Percentiles rank a stretch among this genome's conserved stretches.
phyloP scores from a whole-genome alignment of 495 filamentous ascomycete species.

The Beverwykella pulmonaria region DNA sequence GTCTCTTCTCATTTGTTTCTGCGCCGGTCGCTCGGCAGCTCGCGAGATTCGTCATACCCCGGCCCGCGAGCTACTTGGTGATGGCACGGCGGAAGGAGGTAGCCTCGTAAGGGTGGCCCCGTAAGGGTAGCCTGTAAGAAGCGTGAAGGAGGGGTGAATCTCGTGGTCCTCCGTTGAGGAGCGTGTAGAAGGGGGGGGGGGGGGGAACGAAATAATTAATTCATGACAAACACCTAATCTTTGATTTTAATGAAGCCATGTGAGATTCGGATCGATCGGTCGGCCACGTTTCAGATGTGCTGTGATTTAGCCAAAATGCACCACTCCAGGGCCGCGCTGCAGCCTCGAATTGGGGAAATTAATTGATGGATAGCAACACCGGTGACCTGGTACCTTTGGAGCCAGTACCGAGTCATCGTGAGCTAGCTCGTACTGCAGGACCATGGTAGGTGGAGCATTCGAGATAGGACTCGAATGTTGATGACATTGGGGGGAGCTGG shows the following conservation, averaged over 20 bases:
- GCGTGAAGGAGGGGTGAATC: too few species aligned
- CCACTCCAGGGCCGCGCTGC: background rate
- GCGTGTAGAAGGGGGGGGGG: too few species aligned
- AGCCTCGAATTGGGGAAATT: conserved; percentile 18
- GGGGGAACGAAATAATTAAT: background rate
- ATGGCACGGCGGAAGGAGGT: conserved; percentile 7
- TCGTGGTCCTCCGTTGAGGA: too few species aligned
- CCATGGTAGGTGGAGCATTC: background rate
- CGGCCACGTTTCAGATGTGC: conserved; percentile 30
- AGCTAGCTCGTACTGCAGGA: conserved; percentile 8
- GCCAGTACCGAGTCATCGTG: conserved; percentile 28
- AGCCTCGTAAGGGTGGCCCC: background rate
- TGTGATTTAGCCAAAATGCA: conserved; percentile 31
- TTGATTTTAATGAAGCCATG: conserved; percentile 8
- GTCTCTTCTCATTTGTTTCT: background rate
- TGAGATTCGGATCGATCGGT: conserved; percentile 36
- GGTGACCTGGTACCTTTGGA: conserved; percentile 28
- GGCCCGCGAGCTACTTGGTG: conserved; percentile 1
- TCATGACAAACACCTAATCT: conserved; percentile 10
- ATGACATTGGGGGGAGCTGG: background rate
- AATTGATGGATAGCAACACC: conserved; percentile 6
- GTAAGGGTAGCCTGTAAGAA: too few species aligned
- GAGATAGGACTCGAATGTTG: background rate
- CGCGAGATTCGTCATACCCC: background rate
- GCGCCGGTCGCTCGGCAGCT: background rate